Evolutionary conservation across 495 filamentous ascomycete genomes (phyloP), one percentile per base, ranked within the genome.

Genomic region (Xylaria flabelliformis): DNA sequence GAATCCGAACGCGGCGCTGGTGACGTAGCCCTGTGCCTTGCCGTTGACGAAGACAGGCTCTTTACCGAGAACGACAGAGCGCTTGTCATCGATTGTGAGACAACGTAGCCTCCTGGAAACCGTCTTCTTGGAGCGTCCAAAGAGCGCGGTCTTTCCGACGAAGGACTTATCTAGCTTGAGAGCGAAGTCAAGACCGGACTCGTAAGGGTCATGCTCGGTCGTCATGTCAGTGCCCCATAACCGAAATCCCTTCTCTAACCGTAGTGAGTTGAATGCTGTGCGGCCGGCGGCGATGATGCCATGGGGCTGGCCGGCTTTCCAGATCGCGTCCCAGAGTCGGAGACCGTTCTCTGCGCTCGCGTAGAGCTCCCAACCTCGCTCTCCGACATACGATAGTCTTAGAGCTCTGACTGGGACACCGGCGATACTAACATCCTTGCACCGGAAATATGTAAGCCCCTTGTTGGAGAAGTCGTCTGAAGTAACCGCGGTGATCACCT

Each of bases 281-380:
- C 85, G 85, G 12, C 85, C 85, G 3, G 81, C 85, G 2, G 85
- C 81, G 51, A 87, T 78, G 10, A 87, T 76, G 15, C 85, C 85
- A 50, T 86, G 80, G 3, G 73, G 73, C 66, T 84, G 80, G 3
- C 85, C 85, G 7, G 84, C 85, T 39, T 80, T 71, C 72, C 71
- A 85, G 41, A 87, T 71, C 0, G 75, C 78, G 65, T 87, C 84
- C 85, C 85, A 88, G 1, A 88, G 72, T 3, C 80, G 82, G 8
- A 74, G 74, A 9, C 85, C 85, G 62, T 81, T 81, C 9, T 87
- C 85, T 8, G 84, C 83, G 67, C 75, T 85, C 6, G 84, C 80
- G 58, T 86, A 82, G 51, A 88, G 81, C 73, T 88, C 85, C 85
- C 84, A 87, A 51, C 85, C 85, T 0, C 80, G 73, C 69, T 88